Conservation (phyloP, 257 asterid species). For the Schizonepeta tenuifolia region DNA sequence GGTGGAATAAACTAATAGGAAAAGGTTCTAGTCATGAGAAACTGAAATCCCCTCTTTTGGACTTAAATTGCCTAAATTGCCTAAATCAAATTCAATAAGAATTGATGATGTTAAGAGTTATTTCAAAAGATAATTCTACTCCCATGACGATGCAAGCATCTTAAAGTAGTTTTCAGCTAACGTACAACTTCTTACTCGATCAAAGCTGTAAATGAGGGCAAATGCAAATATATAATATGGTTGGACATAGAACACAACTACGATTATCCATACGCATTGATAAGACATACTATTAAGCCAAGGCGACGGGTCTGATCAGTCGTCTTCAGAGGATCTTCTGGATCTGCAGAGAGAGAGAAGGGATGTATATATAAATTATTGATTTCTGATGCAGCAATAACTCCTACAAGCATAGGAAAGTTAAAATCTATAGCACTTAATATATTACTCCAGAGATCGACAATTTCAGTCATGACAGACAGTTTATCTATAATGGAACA, state of each 20-base stretch:
- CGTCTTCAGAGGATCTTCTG: constrained; percentile 96
- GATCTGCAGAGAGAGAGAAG: constrained; percentile 51
- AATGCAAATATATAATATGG: neutral
- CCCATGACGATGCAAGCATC: neutral
- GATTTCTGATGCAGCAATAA: neutral
- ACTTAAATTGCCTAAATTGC: neutral
- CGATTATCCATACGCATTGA: constrained; percentile 13
- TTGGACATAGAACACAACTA: constrained; percentile 7
- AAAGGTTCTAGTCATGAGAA: neutral
- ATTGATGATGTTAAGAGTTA: neutral
- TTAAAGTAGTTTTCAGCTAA: constrained; percentile 1
- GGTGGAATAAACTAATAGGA: neutral
- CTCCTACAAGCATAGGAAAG: neutral
- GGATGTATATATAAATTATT: neutral
- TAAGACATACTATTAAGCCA: constrained; percentile 78
- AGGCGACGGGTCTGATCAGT: constrained; percentile 90
- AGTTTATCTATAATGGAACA: neutral
- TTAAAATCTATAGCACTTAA: neutral
- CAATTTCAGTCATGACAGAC: neutral
- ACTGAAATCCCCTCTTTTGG: neutral
- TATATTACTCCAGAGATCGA: neutral
- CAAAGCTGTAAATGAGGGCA: neutral
- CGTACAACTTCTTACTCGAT: constrained; percentile 8
- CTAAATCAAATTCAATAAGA: neutral
- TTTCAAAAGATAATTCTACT: neutral